These are phyloP conservation scores for Leccinum obscurum DNA, from an alignment of 768 basidiomycete species.

Conservation along the genomic window DNA sequence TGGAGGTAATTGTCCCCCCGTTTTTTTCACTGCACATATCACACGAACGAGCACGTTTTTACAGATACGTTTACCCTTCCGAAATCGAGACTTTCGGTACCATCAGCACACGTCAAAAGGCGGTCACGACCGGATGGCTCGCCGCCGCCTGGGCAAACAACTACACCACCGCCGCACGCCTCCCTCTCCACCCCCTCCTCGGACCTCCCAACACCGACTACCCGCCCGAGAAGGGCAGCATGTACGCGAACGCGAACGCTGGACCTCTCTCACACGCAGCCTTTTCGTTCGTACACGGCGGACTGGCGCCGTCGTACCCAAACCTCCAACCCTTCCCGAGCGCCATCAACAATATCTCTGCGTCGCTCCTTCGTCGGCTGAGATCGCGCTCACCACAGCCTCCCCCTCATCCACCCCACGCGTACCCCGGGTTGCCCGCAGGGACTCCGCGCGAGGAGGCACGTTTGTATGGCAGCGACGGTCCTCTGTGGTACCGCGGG, in stretches of 20 bases:
- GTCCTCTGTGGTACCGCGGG: slow-evolving; percentile 94
- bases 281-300: slow-evolving; percentile 92
- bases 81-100: slow-evolving; percentile 85
- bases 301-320: slow-evolving; percentile 75
- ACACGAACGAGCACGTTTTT: slow-evolving; percentile 7
- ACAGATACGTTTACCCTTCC: slow-evolving; percentile 78
- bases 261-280: slow-evolving; percentile 73
- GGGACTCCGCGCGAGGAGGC: slow-evolving; percentile 66
- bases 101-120: slow-evolving; percentile 67
- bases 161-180: slow-evolving; percentile 77
- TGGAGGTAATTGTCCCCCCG: slow-evolving; percentile 61
- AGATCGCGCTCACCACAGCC: slow-evolving; percentile 65
- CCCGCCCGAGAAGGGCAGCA: slow-evolving; percentile 38
- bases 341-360: slow-evolving; percentile 74
- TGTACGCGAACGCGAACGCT: slow-evolving; percentile 33
- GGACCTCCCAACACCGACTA: slow-evolving; percentile 68
- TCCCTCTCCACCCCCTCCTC: slow-evolving; percentile 74
- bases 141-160: slow-evolving; percentile 84
- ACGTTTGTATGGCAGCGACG: slow-evolving; percentile 71
- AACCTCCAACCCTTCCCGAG: slow-evolving; percentile 81
- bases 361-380: slow-evolving; percentile 67
- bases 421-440: slow-evolving; percentile 69
- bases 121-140: slow-evolving; percentile 73
- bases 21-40: slow-evolving; percentile 1
- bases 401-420: slow-evolving; percentile 76